phyloP scores from a whole-genome alignment of 2,329 filamentous ascomycete genomes.

The Pestalotiopsis fici region DNA sequence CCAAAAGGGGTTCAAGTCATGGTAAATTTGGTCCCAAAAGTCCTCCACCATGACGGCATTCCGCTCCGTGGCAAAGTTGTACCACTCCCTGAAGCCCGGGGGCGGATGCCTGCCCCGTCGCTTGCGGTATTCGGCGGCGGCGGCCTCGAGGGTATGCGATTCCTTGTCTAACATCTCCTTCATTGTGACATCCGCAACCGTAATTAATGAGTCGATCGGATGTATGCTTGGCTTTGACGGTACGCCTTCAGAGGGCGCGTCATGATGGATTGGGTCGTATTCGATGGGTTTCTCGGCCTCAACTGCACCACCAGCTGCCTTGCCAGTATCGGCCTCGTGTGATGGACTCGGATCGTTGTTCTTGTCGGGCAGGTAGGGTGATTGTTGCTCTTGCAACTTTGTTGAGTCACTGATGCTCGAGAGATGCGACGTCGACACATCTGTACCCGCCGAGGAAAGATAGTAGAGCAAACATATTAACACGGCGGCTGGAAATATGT shows the following conservation, averaged over 20 bases:
- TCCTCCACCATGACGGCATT: slow-evolving; percentile 46
- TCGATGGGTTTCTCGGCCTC: slow-evolving; percentile 11
- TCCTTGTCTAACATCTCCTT: slow-evolving; percentile 39
- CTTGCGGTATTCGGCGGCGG: slow-evolving; percentile 46
- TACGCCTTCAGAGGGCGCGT: slow-evolving; percentile 15
- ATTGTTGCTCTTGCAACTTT: not conserved
- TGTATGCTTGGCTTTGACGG: slow-evolving; percentile 26
- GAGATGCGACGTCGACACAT: slow-evolving; percentile 16
- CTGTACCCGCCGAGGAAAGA: slow-evolving; percentile 21
- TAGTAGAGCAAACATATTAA: slow-evolving; percentile 35
- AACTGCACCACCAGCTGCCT: not conserved
- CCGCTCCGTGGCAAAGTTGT: slow-evolving; percentile 41
- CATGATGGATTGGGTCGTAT: slow-evolving; percentile 13
- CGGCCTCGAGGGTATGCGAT: slow-evolving; percentile 41
- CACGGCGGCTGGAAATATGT: slow-evolving; percentile 36
- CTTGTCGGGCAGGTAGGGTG: not conserved
- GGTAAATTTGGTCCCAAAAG: slow-evolving; percentile 55
- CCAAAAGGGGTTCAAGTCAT: slow-evolving; percentile 57
- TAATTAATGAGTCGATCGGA: slow-evolving; percentile 47
- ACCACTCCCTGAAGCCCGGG: slow-evolving; percentile 50
- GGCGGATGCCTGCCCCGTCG: slow-evolving; percentile 50
- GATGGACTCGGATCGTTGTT: not conserved
- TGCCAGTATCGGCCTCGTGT: not conserved
- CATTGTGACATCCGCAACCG: slow-evolving; percentile 37
- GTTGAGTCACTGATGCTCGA: slow-evolving; percentile 14